phyloP scores from a whole-genome alignment of 2,329 filamentous ascomycete genomes.

The Neonectria hederae region DNA sequence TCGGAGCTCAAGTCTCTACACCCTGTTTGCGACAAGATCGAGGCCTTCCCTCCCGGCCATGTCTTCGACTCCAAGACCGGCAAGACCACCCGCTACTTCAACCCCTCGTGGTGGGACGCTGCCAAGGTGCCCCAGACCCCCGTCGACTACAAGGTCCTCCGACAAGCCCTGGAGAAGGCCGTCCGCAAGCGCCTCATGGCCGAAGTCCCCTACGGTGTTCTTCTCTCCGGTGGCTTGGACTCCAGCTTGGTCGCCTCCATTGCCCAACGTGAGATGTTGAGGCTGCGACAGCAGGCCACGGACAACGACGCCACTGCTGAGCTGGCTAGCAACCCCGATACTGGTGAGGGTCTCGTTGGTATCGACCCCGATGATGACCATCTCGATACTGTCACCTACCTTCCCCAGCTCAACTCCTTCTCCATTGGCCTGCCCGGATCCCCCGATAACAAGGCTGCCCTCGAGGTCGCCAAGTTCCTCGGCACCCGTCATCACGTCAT shows the following conservation, averaged over 20 bases:
- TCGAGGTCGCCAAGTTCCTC: constrained; percentile 94
- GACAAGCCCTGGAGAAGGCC: constrained; percentile 85
- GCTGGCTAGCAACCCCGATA: constrained; percentile 58
- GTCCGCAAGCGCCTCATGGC: constrained; percentile 98
- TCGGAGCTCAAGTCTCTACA: constrained; percentile 95
- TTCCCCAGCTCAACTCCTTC: constrained; percentile 97
- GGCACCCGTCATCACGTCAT: constrained; percentile 98
- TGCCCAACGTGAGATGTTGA: constrained; percentile 89
- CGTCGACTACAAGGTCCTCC: constrained; percentile 83
- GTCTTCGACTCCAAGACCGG: constrained; percentile 95
- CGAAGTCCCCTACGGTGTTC: constrained; percentile 95
- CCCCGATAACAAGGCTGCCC: constrained; percentile 89
- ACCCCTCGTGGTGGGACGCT: constrained; percentile 92
- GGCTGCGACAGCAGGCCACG: constrained; percentile 73
- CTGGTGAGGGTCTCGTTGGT: constrained; percentile 81
- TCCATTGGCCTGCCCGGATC: constrained; percentile 95
- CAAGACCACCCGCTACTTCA: constrained; percentile 85
- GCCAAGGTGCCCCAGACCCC: constrained; percentile 80
- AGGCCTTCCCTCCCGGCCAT: constrained; percentile 93
- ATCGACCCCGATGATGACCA: constrained; percentile 89
- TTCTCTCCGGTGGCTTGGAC: constrained; percentile 94
- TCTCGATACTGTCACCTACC: constrained; percentile 86
- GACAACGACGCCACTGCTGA: constrained; percentile 56
- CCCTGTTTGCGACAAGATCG: constrained; percentile 93
- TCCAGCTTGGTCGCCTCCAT: constrained; percentile 96